Conservation (phyloP, 345 rosid species). For the Leavenworthia alabamica region DNA sequence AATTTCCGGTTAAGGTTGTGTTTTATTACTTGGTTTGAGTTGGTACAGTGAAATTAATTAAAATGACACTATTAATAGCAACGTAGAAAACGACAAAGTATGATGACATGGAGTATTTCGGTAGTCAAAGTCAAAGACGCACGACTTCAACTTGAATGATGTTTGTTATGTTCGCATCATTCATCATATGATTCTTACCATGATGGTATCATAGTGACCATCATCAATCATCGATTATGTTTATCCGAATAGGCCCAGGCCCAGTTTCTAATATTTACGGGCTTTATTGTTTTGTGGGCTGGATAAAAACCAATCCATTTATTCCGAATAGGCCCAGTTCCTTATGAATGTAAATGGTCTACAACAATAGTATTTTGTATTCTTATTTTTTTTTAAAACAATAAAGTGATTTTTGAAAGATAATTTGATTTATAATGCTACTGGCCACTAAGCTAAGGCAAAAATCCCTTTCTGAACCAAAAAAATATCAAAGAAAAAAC, state of each 20-base stretch:
- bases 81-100: slow-evolving; percentile 14
- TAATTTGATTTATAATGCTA: neutral
- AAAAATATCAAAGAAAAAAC: too few species aligned
- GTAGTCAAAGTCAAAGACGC: slow-evolving; percentile 35
- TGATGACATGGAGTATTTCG: slow-evolving; percentile 25
- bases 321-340: too few species aligned
- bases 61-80: slow-evolving; percentile 2
- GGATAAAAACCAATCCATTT: neutral
- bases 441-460: neutral
- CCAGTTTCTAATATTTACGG: neutral
- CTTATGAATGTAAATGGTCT: too few species aligned
- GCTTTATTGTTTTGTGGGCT: neutral
- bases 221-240: neutral
- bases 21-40: slow-evolving; percentile 16
- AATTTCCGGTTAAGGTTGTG: neutral
- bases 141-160: slow-evolving; percentile 18
- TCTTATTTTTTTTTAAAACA: neutral
- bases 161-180: neutral
- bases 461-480: neutral
- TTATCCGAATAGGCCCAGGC: slow-evolving; percentile 13
- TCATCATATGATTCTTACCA: neutral
- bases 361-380: neutral
- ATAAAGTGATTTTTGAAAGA: neutral
- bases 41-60: slow-evolving; percentile 22
- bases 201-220: slow-evolving; percentile 1